Percentiles rank a stretch among this genome's conserved stretches.
These are phyloP conservation scores for Pythium chondricola DNA, from an alignment of 352 stramenopile genomes.

Conservation along the genomic window DNA sequence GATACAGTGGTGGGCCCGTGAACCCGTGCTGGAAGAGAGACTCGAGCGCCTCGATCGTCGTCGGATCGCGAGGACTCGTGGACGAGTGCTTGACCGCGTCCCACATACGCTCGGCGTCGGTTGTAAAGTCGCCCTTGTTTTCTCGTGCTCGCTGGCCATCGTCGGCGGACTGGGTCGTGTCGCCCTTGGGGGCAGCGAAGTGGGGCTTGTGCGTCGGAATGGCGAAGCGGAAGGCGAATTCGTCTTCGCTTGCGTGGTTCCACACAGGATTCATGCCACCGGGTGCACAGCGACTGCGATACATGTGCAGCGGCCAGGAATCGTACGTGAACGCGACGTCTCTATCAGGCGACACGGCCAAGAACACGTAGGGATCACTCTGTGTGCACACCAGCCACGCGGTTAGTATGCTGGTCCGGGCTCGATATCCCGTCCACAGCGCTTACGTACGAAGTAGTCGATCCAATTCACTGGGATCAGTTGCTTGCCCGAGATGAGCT, in stretches of 20 bases:
- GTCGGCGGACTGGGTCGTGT: not conserved
- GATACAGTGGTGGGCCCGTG: conserved; percentile 45
- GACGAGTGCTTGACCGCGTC: conserved; percentile 24
- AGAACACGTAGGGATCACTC: conserved; percentile 75
- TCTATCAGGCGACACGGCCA: conserved; percentile 40
- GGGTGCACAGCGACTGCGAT: conserved; percentile 50
- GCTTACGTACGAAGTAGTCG: conserved; percentile 40
- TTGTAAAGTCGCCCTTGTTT: not conserved
- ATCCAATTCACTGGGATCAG: conserved; percentile 67
- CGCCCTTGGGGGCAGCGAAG: conserved; percentile 19
- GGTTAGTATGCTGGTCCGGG: no score
- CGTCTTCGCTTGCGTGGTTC: conserved; percentile 34
- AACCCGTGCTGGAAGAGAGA: conserved; percentile 58
- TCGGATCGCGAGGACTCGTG: no score
- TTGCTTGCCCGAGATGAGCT: conserved; percentile 63
- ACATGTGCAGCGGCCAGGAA: conserved; percentile 68
- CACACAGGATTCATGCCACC: conserved; percentile 52
- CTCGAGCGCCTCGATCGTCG: conserved; percentile 34
- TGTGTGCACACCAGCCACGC: conserved; percentile 9
- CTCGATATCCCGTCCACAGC: no score
- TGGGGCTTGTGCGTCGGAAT: conserved; percentile 66
- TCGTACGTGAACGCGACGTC: conserved; percentile 35
- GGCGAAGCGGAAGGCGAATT: conserved; percentile 69
- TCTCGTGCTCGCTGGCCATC: not conserved
- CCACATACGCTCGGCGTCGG: conserved; percentile 26